Conservation (phyloP, 805 yeast genomes). For the Cyberlindnera mrakii region DNA sequence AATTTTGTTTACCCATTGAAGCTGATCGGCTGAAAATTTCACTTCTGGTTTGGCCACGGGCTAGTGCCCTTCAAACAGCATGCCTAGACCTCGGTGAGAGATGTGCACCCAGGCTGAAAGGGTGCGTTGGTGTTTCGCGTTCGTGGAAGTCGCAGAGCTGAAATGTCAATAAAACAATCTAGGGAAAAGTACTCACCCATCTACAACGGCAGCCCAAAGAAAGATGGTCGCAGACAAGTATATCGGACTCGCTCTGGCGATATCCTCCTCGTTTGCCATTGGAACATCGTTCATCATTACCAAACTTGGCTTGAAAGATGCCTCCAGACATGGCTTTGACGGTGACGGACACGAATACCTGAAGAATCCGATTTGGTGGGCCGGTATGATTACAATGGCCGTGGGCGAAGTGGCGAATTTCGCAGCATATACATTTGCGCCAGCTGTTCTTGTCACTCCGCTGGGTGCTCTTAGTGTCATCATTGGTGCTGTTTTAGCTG, state of each 20-base stretch:
- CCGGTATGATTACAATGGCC: conserved; percentile 87
- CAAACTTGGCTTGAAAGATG: conserved; percentile 75
- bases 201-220: neutral
- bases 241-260: conserved; percentile 83
- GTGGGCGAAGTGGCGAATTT: conserved; percentile 88
- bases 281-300: conserved; percentile 89
- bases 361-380: conserved; percentile 89
- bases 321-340: conserved; percentile 56
- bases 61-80: too few relatives aligned
- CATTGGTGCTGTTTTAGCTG: conserved; percentile 87
- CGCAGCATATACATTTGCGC: conserved; percentile 94
- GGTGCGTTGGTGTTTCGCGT: too few relatives aligned
- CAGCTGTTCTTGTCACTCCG: conserved; percentile 88
- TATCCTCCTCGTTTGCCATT: conserved; percentile 81
- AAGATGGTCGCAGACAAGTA: conserved; percentile 65
- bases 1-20: too few relatives aligned
- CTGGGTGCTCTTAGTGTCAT: conserved; percentile 86
- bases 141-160: neutral
- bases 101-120: too few relatives aligned
- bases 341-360: conserved; percentile 77
- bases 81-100: too few relatives aligned
- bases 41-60: too few relatives aligned
- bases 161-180: conserved; percentile 5
- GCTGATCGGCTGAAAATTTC: too few relatives aligned
- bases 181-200: too few relatives aligned